Conservation (phyloP, 2,329 filamentous ascomycete species). For the Fonsecaea monophora region DNA sequence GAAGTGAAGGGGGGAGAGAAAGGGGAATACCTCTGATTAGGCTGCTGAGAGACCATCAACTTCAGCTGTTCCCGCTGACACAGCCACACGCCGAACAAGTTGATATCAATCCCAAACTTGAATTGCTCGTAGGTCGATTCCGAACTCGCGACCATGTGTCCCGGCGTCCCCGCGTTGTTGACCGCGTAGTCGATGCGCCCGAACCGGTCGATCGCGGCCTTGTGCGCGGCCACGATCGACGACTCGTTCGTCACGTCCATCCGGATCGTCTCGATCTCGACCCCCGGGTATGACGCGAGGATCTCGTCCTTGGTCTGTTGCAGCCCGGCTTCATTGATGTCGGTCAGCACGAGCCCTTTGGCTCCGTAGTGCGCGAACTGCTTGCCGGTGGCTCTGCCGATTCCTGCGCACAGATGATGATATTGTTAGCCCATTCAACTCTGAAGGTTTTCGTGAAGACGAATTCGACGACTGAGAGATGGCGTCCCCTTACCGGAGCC, state of each 20-base stretch:
- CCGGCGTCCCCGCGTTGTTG: conserved; percentile 7
- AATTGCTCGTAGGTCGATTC: background rate
- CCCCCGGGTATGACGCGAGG: background rate
- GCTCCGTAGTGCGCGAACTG: conserved; percentile 8
- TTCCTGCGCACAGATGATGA: background rate
- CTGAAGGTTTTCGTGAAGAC: background rate
- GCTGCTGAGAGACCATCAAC: conserved; percentile 6
- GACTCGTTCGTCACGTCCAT: conserved; percentile 5
- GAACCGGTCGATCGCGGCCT: background rate
- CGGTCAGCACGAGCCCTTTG: background rate
- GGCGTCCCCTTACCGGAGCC: background rate
- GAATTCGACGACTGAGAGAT: background rate
- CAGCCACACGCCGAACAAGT: conserved; percentile 11
- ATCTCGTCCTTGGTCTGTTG: conserved; percentile 5
- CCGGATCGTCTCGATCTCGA: background rate
- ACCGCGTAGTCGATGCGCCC: conserved; percentile 10
- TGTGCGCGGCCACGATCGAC: conserved; percentile 4
- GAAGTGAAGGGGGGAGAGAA: background rate
- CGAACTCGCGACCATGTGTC: background rate
- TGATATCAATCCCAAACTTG: conserved; percentile 6
- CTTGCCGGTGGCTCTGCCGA: conserved; percentile 2
- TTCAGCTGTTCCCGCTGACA: conserved; percentile 7
- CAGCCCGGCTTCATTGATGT: conserved; percentile 7
- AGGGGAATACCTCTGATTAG: background rate
- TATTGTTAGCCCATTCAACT: background rate